Evolutionary conservation across 768 basidiomycete genomes (phyloP).

Genomic region (Tubosaeta brunneosetosa): DNA sequence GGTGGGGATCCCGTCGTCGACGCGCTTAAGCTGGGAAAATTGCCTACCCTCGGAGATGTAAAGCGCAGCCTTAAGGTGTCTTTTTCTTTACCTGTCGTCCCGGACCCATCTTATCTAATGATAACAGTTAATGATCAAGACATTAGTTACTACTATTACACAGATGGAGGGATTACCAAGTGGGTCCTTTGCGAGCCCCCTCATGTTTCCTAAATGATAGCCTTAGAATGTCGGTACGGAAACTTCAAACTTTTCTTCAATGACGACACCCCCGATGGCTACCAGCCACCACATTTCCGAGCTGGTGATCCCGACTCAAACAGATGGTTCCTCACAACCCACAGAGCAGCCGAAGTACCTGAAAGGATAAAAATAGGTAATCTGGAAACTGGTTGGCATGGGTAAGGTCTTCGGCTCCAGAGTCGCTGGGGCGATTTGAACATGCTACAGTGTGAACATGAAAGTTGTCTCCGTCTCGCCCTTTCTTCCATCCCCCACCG

Average conservation of each 20-base stretch:
- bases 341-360: conserved; percentile 64
- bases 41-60: conserved; percentile 75
- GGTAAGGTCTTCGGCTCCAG: conserved; percentile 35
- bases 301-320: conserved; percentile 68
- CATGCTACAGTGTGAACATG: conserved; percentile 53
- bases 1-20: conserved; percentile 54
- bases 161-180: conserved; percentile 79
- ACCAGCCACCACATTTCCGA: conserved; percentile 79
- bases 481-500: conserved; percentile 60
- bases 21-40: conserved; percentile 53
- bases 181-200: conserved; percentile 31
- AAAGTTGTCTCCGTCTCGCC: conserved; percentile 69
- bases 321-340: conserved; percentile 80
- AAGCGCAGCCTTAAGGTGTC: conserved; percentile 75
- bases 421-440: neutral
- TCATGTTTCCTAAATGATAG: neutral
- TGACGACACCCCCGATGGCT: conserved; percentile 71
- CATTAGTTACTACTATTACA: conserved; percentile 70
- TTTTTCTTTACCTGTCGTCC: neutral
- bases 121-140: conserved; percentile 65
- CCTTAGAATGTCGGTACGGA: conserved; percentile 71
- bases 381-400: conserved; percentile 69
- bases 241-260: conserved; percentile 87
- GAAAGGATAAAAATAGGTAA: conserved; percentile 68
- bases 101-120: neutral